phyloP scores from a whole-genome alignment of 2,329 filamentous ascomycete species.

The Epichloe coenophiala region DNA sequence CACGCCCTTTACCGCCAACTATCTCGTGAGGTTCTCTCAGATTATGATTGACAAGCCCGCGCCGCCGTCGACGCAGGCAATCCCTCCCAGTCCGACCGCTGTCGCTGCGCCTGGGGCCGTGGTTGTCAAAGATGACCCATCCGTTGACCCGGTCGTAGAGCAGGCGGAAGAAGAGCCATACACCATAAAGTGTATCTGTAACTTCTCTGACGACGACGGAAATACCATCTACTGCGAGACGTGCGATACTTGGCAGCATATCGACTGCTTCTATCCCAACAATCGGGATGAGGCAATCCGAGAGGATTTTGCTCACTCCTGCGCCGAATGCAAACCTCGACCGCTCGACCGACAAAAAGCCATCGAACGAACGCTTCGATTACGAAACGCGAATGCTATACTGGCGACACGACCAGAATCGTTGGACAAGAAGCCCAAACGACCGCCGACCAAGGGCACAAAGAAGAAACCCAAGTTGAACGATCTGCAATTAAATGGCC shows the following conservation, averaged over 20 bases:
- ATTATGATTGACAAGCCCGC: slow-evolving; percentile 51
- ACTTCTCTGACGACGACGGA: slow-evolving; percentile 87
- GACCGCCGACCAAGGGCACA: slow-evolving; percentile 64
- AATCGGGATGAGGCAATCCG: slow-evolving; percentile 60
- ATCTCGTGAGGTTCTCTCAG: slow-evolving; percentile 32
- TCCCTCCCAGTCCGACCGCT: slow-evolving; percentile 40
- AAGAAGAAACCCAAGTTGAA: slow-evolving; percentile 77
- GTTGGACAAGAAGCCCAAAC: slow-evolving; percentile 58
- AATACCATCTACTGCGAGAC: slow-evolving; percentile 93
- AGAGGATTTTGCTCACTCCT: slow-evolving; percentile 67
- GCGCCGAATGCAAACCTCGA: slow-evolving; percentile 75
- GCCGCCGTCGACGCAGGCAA: slow-evolving; percentile 40
- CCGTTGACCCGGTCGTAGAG: slow-evolving; percentile 33
- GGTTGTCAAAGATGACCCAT: slow-evolving; percentile 24
- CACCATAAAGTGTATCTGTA: slow-evolving; percentile 96
- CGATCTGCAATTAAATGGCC: slow-evolving; percentile 44
- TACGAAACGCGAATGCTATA: slow-evolving; percentile 27
- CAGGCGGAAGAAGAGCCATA: slow-evolving; percentile 63
- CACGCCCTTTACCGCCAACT: slow-evolving; percentile 22
- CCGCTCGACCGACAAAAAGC: slow-evolving; percentile 61
- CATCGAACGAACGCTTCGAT: slow-evolving; percentile 54
- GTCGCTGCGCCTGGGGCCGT: slow-evolving; percentile 19
- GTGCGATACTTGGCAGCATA: slow-evolving; percentile 97
- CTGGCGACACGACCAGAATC: slow-evolving; percentile 23
- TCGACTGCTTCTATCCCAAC: slow-evolving; percentile 80